phyloP scores from a whole-genome alignment of 495 filamentous ascomycete genomes.

The Tuber calosporum region DNA sequence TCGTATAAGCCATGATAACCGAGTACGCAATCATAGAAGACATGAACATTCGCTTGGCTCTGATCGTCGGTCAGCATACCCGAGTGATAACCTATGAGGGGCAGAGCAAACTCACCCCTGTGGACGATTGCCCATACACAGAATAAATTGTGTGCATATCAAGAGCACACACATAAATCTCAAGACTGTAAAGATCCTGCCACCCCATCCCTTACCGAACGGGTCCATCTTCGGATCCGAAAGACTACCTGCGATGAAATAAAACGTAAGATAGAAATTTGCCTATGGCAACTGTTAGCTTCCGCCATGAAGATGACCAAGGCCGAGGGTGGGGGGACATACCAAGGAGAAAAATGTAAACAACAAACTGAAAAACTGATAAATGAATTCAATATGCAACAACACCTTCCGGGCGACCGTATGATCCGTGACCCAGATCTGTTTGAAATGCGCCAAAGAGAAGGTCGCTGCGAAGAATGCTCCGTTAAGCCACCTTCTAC shows the following conservation, averaged over 20 bases:
- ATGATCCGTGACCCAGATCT: constrained; percentile 93
- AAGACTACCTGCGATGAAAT: constrained; percentile 94
- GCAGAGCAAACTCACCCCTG: constrained; percentile 58
- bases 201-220: constrained; percentile 76
- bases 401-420: constrained; percentile 80
- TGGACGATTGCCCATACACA: constrained; percentile 96
- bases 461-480: constrained; percentile 99
- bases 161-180: constrained; percentile 77
- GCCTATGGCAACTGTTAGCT: constrained; percentile 48
- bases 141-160: constrained; percentile 91
- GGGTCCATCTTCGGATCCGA: constrained; percentile 74
- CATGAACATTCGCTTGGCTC: constrained; percentile 83
- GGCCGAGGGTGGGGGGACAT: constrained; percentile 29
- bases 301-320: constrained; percentile 9
- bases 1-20: constrained; percentile 94
- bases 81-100: not conserved
- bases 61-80: constrained; percentile 32
- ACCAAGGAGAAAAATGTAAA: constrained; percentile 96
- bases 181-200: constrained; percentile 77
- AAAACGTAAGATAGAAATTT: constrained; percentile 98
- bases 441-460: constrained; percentile 86
- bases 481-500: constrained; percentile 94
- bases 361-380: constrained; percentile 80
- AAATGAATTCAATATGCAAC: constrained; percentile 90
- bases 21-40: constrained; percentile 76